Conservation (phyloP, 1,284 basidiomycete genomes). For the Thecaphora thlaspeos region DNA sequence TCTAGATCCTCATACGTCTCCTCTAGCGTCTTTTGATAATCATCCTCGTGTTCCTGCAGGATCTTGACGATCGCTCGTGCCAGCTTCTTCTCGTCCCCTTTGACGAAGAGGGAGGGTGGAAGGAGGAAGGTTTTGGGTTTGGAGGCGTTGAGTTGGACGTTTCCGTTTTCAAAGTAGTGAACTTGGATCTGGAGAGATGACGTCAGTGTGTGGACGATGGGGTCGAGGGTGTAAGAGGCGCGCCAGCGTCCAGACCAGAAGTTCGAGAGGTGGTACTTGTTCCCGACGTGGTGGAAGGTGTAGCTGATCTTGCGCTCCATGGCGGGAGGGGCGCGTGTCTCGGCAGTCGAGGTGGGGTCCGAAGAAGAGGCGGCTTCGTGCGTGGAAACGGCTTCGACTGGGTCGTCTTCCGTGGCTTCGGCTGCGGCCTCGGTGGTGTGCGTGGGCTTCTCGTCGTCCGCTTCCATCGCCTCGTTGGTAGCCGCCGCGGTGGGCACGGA, state of each 20-base stretch:
- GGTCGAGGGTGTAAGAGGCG: conserved; percentile 40
- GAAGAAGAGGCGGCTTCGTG: conserved; percentile 10
- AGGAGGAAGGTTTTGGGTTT: conserved; percentile 11
- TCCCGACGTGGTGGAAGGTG: conserved; percentile 50
- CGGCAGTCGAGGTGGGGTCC: no score
- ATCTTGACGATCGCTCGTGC: conserved; percentile 28
- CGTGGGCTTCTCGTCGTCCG: conserved; percentile 2
- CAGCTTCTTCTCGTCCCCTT: neutral
- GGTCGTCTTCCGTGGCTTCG: conserved; percentile 7
- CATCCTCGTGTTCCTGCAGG: conserved; percentile 42
- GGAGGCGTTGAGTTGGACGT: conserved; percentile 49
- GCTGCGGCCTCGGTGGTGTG: no score
- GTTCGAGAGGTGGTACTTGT: conserved; percentile 54
- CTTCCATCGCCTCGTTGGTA: conserved; percentile 4
- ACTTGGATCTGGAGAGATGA: conserved; percentile 35
- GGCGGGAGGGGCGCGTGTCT: neutral
- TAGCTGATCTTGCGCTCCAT: conserved; percentile 11
- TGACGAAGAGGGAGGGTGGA: no score
- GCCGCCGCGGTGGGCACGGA: neutral
- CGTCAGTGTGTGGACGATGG: conserved; percentile 4
- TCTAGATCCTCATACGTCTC: conserved; percentile 34
- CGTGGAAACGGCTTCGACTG: conserved; percentile 9
- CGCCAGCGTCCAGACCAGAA: conserved; percentile 56
- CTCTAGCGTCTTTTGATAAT: conserved; percentile 41
- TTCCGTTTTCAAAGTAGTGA: conserved; percentile 58